phyloP scores from a whole-genome alignment of 106 monocot genomes.

The Dioscorea dumetorum region DNA sequence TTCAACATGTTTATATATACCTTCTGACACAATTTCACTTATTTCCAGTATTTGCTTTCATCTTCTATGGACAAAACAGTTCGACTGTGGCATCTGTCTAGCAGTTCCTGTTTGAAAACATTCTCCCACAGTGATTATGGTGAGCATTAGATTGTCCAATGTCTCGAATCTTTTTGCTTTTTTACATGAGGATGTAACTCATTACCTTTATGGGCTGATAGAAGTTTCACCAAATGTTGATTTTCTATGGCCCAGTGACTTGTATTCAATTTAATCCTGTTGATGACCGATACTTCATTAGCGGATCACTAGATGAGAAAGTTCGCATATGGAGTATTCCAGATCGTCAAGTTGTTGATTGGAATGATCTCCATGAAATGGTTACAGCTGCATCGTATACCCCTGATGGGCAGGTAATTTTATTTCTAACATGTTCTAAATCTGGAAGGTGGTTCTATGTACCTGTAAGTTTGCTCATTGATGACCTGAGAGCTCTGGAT shows the following conservation, averaged over 20 bases:
- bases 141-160: slow-evolving; percentile 4
- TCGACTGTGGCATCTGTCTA: slow-evolving; percentile 78
- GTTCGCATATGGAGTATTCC: slow-evolving; percentile 93
- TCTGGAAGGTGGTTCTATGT: no score
- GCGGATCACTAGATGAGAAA: slow-evolving; percentile 91
- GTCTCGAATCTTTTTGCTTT: background rate
- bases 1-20: no score
- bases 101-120: slow-evolving; percentile 71
- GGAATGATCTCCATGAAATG: slow-evolving; percentile 97
- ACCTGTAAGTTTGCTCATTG: no score
- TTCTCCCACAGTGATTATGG: slow-evolving; percentile 90
- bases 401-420: slow-evolving; percentile 88
- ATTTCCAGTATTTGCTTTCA: slow-evolving; percentile 69
- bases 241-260: slow-evolving; percentile 60
- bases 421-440: no score
- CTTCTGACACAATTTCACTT: background rate
- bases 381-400: slow-evolving; percentile 93
- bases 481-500: no score
- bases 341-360: slow-evolving; percentile 85
- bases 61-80: slow-evolving; percentile 98
- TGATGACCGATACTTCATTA: slow-evolving; percentile 89
- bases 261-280: slow-evolving; percentile 98
- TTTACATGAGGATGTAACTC: background rate
- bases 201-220: no score
- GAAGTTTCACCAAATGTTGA: no score